Conservation (phyloP, 768 basidiomycete genomes). For the Chalciporus pseudorubinellus region DNA sequence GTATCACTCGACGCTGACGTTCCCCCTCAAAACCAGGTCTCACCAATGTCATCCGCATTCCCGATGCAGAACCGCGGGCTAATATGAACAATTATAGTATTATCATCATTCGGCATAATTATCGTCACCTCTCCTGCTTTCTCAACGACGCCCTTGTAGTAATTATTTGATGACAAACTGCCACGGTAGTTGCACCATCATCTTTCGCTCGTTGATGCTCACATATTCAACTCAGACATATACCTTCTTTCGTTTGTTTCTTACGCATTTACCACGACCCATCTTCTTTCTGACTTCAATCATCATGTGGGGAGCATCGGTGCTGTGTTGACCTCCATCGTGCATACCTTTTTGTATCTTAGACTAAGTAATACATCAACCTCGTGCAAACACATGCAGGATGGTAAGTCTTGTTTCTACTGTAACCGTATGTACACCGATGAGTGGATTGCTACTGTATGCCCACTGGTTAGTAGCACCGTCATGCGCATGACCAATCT, state of each 20-base stretch:
- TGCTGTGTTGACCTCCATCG: background rate
- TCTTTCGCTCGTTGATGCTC: conserved; percentile 31
- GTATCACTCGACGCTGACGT: conserved; percentile 37
- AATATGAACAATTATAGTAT: conserved; percentile 16
- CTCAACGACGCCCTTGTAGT: conserved; percentile 19
- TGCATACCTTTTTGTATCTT: too few relatives aligned
- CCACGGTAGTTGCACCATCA: conserved; percentile 20
- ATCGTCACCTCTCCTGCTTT: conserved; percentile 16
- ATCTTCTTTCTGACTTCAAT: conserved; percentile 12
- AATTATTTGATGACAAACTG: conserved; percentile 18
- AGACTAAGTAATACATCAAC: too few relatives aligned
- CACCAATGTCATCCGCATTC: conserved; percentile 84
- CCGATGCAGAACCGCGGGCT: conserved; percentile 38
- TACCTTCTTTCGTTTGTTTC: conserved; percentile 11
- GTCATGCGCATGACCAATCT: too few relatives aligned
- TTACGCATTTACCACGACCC: conserved; percentile 17
- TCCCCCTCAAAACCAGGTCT: conserved; percentile 48
- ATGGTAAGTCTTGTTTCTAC: too few relatives aligned
- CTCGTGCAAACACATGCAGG: too few relatives aligned
- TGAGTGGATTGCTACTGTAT: too few relatives aligned
- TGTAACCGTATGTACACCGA: too few relatives aligned
- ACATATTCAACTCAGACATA: conserved; percentile 18
- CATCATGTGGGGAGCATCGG: conserved; percentile 10
- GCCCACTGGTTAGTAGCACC: too few relatives aligned
- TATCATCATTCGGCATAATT: conserved; percentile 20